Evolutionary conservation across 192 early-diverging fungal species (phyloP).

Genomic region (Backusella australiensis): DNA sequence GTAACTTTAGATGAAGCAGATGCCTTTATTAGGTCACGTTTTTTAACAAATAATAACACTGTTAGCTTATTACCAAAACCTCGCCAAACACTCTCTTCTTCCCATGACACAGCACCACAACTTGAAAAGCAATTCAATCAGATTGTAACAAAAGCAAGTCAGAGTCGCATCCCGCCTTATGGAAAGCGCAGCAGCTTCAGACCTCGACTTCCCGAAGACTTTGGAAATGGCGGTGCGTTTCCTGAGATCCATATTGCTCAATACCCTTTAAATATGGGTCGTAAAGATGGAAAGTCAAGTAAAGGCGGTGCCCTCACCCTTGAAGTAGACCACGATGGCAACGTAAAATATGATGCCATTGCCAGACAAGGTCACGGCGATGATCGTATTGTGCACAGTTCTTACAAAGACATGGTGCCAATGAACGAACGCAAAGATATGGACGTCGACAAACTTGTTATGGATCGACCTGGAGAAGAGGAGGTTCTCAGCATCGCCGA

Average conservation of each 20-base stretch:
- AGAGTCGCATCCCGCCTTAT: constrained; percentile 62
- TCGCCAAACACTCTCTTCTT: constrained; percentile 21
- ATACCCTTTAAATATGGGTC: constrained; percentile 95
- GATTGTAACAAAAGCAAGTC: constrained; percentile 18
- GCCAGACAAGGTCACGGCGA: constrained; percentile 73
- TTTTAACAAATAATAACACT: background rate
- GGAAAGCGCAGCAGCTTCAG: constrained; percentile 77
- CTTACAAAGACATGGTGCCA: constrained; percentile 80
- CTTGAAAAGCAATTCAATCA: constrained; percentile 37
- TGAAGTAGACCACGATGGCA: constrained; percentile 88
- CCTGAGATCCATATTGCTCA: constrained; percentile 92
- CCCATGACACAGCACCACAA: constrained; percentile 19
- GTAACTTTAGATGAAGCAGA: background rate
- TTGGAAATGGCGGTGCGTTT: constrained; percentile 96
- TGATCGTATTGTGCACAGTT: constrained; percentile 76
- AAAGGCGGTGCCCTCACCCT: constrained; percentile 72
- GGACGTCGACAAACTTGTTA: constrained; percentile 62
- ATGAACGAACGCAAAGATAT: constrained; percentile 65
- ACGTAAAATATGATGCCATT: constrained; percentile 87
- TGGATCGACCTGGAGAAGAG: constrained; percentile 78
- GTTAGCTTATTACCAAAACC: constrained; percentile 45
- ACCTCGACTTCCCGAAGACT: constrained; percentile 81
- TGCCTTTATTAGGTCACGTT: background rate
- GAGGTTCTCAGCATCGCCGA: constrained; percentile 79
- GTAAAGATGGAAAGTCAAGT: constrained; percentile 45